Conservation (phyloP, 2,329 filamentous ascomycete genomes). For the Pyricularia grisea region DNA sequence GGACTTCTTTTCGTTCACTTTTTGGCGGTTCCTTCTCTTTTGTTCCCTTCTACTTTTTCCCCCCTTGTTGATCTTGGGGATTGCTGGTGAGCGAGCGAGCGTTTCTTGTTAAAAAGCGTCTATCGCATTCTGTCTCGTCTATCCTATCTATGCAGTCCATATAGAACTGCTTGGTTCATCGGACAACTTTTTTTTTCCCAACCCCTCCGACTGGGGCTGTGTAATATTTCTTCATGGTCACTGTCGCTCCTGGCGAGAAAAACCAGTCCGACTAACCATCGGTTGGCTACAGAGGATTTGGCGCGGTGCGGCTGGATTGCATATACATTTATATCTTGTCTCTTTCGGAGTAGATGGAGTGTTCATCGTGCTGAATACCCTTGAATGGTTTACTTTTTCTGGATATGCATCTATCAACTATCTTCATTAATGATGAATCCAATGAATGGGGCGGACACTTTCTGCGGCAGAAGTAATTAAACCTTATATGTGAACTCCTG, state of each 20-base stretch:
- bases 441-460: background rate
- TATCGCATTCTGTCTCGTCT: background rate
- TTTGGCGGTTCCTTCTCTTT: background rate
- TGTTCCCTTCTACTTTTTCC: background rate
- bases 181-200: background rate
- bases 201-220: background rate
- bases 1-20: background rate
- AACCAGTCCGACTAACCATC: background rate
- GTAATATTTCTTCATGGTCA: background rate
- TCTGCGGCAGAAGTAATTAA: background rate
- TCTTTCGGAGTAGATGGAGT: background rate
- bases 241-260: background rate
- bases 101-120: background rate
- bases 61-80: background rate
- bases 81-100: background rate
- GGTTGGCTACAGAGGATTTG: too few relatives aligned
- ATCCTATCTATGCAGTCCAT: background rate
- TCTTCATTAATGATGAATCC: background rate
- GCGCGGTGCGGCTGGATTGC: too few relatives aligned
- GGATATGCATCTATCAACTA: background rate
- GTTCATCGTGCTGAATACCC: background rate
- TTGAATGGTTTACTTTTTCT: background rate
- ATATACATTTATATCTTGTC: too few relatives aligned
- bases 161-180: background rate
- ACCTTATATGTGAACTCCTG: background rate